phyloP scores from a whole-genome alignment of 768 basidiomycete genomes.

The Mycena vulgaris region DNA sequence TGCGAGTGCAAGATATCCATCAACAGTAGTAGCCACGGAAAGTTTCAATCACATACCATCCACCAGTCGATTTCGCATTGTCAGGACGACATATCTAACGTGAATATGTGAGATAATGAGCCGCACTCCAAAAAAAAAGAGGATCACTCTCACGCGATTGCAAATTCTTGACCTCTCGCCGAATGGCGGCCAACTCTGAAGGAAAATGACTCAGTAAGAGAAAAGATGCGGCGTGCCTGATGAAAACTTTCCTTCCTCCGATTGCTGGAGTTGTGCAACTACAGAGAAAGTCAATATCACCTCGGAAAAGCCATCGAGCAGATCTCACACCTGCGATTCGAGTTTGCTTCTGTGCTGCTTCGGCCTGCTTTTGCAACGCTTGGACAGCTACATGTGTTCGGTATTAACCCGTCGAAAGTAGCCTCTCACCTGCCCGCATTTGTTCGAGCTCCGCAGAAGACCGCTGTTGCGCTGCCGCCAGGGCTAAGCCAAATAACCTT shows the following conservation, averaged over 20 bases:
- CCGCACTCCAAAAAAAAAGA: neutral
- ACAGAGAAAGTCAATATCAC: neutral
- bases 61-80: no score
- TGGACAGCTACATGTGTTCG: conserved; percentile 5
- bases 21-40: no score
- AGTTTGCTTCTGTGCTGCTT: conserved; percentile 12
- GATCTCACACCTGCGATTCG: conserved; percentile 9
- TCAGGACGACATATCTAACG: neutral
- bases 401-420: neutral
- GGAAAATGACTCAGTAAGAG: neutral
- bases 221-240: neutral
- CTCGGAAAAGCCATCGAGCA: neutral
- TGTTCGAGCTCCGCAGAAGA: conserved; percentile 32
- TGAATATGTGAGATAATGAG: neutral
- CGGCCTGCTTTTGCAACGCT: conserved; percentile 22
- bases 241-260: conserved; percentile 11
- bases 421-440: conserved; percentile 19
- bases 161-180: conserved; percentile 6
- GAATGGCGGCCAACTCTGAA: conserved; percentile 18
- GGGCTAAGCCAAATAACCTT: neutral
- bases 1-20: no score
- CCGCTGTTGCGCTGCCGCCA: conserved; percentile 26
- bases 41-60: no score
- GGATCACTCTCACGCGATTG: neutral
- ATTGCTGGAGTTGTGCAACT: conserved; percentile 18